Base-by-base conservation (phyloP, 768 basidiomycete species). In the Mycena leptocephala region DNA sequence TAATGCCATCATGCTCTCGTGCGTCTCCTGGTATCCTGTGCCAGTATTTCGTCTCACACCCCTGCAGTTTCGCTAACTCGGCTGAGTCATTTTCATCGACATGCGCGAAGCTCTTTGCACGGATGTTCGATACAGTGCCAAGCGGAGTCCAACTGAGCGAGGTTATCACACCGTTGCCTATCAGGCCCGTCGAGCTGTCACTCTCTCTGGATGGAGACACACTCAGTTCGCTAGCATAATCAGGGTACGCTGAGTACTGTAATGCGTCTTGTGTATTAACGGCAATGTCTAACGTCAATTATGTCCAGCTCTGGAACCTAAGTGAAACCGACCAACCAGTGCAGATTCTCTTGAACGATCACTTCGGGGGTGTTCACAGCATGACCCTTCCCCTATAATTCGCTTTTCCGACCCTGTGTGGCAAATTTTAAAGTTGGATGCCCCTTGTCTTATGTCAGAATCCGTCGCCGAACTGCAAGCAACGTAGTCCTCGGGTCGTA, bases 101-200 rank as follows among this genome's bases (percentile, higher is more conserved):
- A 37, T 70, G 68, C 56, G 26, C 20, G 20, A 56, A 70, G n/a
- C 55, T 70, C 28, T 59, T 70, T 28, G 68, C 55, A 20, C 68
- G 68, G 28, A 70, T 70, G 68, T 56, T 70, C n/a, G 68, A 70
- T 59, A 58, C 68, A 30, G 68, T 70, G 37, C 68, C 68, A 37
- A 56, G 56, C 55, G 56, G 56, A 41, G 56, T 70, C 43, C 68
- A 70, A 41, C 68, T 70, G 56, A 59, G 30, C 39, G 68, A 70
- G 30, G 68, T 59, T 46, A 56, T 70, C 68, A 58, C 68, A 22
- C 68, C 68, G 41, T 35, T 70, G 37, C 68, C 68, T 46, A 56
- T 70, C 55, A 70, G 59, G 46, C 68, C 68, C 30, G 41, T 39
- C 68, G 22, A 39, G 35, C 22, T 70, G 41, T 32, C 41, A 59